phyloP scores from a whole-genome alignment of 23 red algal genomes.

The Gracilaria gracilis region DNA sequence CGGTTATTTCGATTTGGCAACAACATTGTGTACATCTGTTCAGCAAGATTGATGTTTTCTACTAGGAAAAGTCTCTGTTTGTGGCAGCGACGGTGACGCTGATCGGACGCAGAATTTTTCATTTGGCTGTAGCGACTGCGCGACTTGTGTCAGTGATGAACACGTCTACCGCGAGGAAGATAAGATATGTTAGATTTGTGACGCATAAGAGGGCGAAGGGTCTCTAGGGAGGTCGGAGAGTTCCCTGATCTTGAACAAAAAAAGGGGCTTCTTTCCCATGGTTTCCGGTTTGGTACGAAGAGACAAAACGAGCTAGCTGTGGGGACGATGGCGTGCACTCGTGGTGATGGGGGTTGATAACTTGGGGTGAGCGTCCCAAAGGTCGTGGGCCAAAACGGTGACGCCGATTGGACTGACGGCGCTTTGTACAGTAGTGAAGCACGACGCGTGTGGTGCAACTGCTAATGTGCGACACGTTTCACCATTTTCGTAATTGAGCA shows the following conservation, averaged over 20 bases:
- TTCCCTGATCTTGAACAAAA: slow-evolving; percentile 28
- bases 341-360: not conserved
- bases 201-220: not conserved
- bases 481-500: too few species aligned
- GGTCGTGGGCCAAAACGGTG: not conserved
- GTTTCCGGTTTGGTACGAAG: not conserved
- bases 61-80: not conserved
- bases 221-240: slow-evolving; percentile 2
- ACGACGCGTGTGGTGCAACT: too few species aligned
- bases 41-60: not conserved
- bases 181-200: not conserved
- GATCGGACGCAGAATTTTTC: slow-evolving; percentile 4
- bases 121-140: not conserved
- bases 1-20: too few species aligned
- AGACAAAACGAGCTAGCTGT: not conserved
- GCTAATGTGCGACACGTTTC: too few species aligned
- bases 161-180: not conserved
- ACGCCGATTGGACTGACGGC: not conserved
- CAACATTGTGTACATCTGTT: too few species aligned
- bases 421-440: too few species aligned
- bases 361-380: not conserved
- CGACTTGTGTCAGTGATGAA: not conserved
- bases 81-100: not conserved
- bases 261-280: slow-evolving; percentile 29
- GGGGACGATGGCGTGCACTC: not conserved